Base-by-base conservation (phyloP, 352 stramenopile genomes). In the Globisporangium canariense region DNA sequence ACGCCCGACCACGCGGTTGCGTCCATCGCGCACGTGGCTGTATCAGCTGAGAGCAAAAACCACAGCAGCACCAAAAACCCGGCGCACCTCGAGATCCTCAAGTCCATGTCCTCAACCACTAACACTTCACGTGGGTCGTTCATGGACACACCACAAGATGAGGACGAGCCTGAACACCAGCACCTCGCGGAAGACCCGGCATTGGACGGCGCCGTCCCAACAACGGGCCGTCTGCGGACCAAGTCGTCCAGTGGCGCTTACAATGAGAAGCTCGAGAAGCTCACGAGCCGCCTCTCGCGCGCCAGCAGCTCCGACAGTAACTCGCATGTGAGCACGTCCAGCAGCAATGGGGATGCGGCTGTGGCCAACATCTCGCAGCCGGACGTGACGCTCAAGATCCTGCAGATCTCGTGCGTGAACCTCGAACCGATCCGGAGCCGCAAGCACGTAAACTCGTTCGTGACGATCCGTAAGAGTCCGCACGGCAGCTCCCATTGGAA, bases 371-470 rank as follows among this genome's bases (percentile, higher is more conserved):
- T 41, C 9, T 4, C 67, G 72, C 40, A 53, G 64, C 25, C 20
- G 76, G 60, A 73, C 30, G 52, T 61, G 22, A 50, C 76, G 34
- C 65, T 69, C 0, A 73, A 74, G 62, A 74, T 84, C 58, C 71
- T 69, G 52, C 66, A 80, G 63, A 71, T 81, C 52, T 74, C 72
- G 49, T 81, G 71, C 64, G 68, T 62, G 25, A 66, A 69, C 25
- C 64, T 86, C 4, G 73, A 54, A n/a, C 75, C 78, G 38, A 79
- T 86, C 51, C 78, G 78, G 56, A 79, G 78, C 50, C 78, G 76
- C 46, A 85, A 83, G 67, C 68, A 55, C 52, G 78, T 87, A 52
- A 87, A 87, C 59, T 75, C 78, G n/a, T 86, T 84, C 51, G 59
- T 86, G 56, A 46, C 80, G 18, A 51, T 86, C 43, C 78, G 72